phyloP scores from a whole-genome alignment of 2,329 filamentous ascomycete species.

The Diplodia mutila region DNA sequence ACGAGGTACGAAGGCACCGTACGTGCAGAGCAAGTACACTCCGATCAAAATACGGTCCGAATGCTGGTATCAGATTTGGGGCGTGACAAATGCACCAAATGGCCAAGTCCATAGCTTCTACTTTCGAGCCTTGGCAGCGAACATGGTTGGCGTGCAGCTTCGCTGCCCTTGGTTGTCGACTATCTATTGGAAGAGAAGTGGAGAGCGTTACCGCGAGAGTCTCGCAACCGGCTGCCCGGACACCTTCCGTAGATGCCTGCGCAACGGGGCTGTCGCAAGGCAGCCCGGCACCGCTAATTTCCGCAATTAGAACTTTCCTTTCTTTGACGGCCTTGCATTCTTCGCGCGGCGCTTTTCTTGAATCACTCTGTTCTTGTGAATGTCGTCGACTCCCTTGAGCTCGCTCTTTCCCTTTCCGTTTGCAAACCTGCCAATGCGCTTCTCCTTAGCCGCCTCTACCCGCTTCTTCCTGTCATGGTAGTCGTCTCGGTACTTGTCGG shows the following conservation, averaged over 20 bases:
- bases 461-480: constrained; percentile 90
- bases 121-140: constrained; percentile 8
- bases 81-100: constrained; percentile 15
- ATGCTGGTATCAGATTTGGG: constrained; percentile 5
- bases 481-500: constrained; percentile 90
- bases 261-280: background rate
- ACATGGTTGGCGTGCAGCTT: background rate
- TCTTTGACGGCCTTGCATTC: constrained; percentile 80
- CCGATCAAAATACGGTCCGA: background rate
- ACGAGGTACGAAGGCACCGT: background rate
- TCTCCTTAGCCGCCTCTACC: constrained; percentile 83
- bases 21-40: background rate
- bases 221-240: background rate
- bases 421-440: constrained; percentile 73
- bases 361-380: constrained; percentile 78
- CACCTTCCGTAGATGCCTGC: background rate
- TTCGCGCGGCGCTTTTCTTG: constrained; percentile 80
- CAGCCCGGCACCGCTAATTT: background rate
- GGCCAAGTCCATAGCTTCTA: constrained; percentile 20
- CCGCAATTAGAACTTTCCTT: constrained; percentile 48
- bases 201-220: background rate
- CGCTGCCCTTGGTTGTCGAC: background rate
- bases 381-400: constrained; percentile 80
- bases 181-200: constrained; percentile 6
- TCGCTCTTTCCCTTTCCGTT: constrained; percentile 75